A percentile compares a stretch with the other conserved stretches of the same genome.
These are phyloP conservation scores for Rubus idaeus DNA, from an alignment of 306 rosid genomes.

Conservation along the genomic window DNA sequence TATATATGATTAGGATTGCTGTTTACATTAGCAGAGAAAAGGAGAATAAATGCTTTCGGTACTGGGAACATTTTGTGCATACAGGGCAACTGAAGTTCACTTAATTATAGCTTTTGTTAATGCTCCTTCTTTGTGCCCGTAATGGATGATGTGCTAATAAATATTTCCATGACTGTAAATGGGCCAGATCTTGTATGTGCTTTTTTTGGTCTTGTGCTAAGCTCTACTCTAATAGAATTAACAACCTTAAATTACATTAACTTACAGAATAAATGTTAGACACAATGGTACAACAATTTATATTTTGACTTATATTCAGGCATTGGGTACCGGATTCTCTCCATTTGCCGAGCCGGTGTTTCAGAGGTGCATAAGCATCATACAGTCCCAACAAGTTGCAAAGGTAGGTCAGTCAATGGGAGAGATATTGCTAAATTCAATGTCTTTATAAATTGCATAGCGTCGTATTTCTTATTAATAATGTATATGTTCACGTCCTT, in stretches of 20 bases:
- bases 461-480: not conserved
- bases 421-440: not conserved
- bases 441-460: not conserved
- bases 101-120: not conserved
- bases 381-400: conserved; percentile 85
- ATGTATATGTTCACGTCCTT: not conserved
- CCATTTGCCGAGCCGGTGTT: conserved; percentile 93
- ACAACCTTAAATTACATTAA: not conserved
- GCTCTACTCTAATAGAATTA: not conserved
- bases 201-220: not conserved
- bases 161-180: not conserved
- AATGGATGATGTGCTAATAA: not conserved
- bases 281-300: not conserved
- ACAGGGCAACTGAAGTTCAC: not conserved
- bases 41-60: not conserved
- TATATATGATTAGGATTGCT: not conserved
- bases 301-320: conserved; percentile 53
- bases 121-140: not conserved
- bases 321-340: conserved; percentile 88
- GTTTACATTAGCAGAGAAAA: not conserved
- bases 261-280: not conserved
- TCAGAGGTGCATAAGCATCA: conserved; percentile 93
- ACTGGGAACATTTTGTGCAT: not conserved
- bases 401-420: conserved; percentile 50
- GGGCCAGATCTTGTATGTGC: not conserved